Evolutionary conservation across 495 filamentous ascomycete species (phyloP).

Genomic region (Neurospora terricola): DNA sequence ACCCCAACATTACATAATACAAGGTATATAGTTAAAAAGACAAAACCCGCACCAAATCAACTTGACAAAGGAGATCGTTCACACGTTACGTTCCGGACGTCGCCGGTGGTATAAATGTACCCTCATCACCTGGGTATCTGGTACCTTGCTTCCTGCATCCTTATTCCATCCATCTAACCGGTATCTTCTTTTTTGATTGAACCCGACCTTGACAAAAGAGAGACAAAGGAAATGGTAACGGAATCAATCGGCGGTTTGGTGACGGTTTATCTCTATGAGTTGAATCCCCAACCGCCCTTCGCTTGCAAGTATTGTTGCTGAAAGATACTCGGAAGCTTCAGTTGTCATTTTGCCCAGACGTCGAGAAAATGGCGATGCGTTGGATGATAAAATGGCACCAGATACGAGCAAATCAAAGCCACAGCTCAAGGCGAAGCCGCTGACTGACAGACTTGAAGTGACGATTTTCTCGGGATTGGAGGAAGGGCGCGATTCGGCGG

Average conservation of each 20-base stretch:
- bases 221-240: not conserved
- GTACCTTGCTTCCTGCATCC: not conserved
- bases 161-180: not conserved
- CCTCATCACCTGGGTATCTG: not conserved
- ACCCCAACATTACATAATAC: not conserved
- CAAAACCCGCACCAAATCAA: not conserved
- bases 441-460: not conserved
- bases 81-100: not conserved
- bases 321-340: not conserved
- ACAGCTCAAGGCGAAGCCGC: not conserved
- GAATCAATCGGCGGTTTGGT: not conserved
- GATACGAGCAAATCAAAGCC: not conserved
- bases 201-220: not conserved
- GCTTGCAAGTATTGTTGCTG: not conserved
- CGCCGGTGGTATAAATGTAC: not conserved
- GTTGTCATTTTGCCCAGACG: not conserved
- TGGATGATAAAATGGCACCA: not conserved
- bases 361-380: not conserved
- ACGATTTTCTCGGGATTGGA: constrained; percentile 37
- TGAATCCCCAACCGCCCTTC: not conserved
- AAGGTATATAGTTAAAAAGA: not conserved
- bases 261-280: not conserved
- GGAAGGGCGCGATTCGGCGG: constrained; percentile 56
- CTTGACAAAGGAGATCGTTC: not conserved
- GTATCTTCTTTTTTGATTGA: not conserved